Percentiles rank a stretch among this genome's conserved stretches.
Evolutionary conservation across 768 basidiomycete genomes (phyloP).

Genomic region (Lyophyllum decastes): DNA sequence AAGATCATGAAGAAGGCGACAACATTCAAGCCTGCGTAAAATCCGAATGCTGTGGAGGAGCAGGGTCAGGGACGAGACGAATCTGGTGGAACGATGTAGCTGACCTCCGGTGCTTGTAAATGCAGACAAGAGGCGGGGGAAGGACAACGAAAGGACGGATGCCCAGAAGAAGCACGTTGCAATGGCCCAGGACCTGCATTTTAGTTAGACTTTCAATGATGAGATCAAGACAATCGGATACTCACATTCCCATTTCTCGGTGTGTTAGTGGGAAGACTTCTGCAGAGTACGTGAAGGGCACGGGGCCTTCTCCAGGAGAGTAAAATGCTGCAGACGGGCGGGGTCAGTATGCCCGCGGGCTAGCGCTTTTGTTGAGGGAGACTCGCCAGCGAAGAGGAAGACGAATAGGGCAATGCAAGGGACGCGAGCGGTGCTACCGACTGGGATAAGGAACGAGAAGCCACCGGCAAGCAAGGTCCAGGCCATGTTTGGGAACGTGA

Average conservation of each 20-base stretch:
- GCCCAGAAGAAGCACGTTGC: conserved; percentile 54
- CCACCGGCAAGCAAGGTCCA: conserved; percentile 75
- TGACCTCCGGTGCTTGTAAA: conserved; percentile 39
- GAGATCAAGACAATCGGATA: conserved; percentile 22
- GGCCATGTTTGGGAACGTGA: conserved; percentile 84
- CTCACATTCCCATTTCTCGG: conserved; percentile 63
- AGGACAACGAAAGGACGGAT: conserved; percentile 55
- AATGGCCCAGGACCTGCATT: conserved; percentile 53
- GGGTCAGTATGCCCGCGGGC: background rate
- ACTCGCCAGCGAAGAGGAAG: conserved; percentile 43
- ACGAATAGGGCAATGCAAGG: conserved; percentile 44
- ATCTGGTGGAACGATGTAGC: conserved; percentile 4
- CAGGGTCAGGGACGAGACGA: background rate
- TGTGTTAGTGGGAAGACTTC: conserved; percentile 89
- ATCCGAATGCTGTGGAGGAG: conserved; percentile 47
- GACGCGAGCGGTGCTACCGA: conserved; percentile 35
- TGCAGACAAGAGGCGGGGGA: conserved; percentile 55
- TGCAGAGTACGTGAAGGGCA: conserved; percentile 89
- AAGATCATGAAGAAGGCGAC: conserved; percentile 57
- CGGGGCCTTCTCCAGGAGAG: conserved; percentile 87
- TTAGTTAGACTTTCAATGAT: conserved; percentile 18
- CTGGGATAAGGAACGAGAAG: conserved; percentile 62
- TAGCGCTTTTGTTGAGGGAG: background rate
- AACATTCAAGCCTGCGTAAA: conserved; percentile 55
- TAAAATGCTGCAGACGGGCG: conserved; percentile 51